Evolutionary conservation across 306 rosid species (phyloP), one percentile per base, ranked within the genome.

Genomic region (Cucumis hystrix): DNA sequence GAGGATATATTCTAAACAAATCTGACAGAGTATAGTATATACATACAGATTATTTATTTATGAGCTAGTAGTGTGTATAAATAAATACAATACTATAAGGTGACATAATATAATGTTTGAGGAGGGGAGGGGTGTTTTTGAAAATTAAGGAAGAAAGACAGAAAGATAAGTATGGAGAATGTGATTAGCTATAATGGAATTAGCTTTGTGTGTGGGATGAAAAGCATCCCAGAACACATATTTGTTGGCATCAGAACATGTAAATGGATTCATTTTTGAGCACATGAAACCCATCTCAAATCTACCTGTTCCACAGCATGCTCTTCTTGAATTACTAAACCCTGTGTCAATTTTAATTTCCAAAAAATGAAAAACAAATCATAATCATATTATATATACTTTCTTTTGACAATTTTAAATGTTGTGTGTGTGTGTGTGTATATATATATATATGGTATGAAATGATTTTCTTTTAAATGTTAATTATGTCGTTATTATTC

Each of bases 201-300:
- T 85, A 20, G 93, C 77, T 73, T 80, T 85, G 43, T 85, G 88
- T 17, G 93, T 85, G 62, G 89, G 85, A 76, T 87, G 90, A 77
- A 88, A 86, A 37, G 92, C 79, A 83, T 88, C 89, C 89, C 92
- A 88, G 76, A 88, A 88, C 15, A 86, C 87, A 64, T 88, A 84
- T 47, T 71, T 80, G 59, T 77, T 82, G 75, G 89, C 89, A 89
- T 87, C 88, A 37, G 65, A 76, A 77, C 93, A 89, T 4, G 84
- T 91, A 67, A 83, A 80, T 55, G 88, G 83, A 73, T 78, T 84
- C 60, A 79, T 66, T 55, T 75, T 61, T 17, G 78, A 18, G 60
- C 91, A 85, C 88, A 85, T 1, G 68, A 83, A 77, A 74, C 89
- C 79, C 84, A 84, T 83, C 84, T 86, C 86, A 40, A 85, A 85